phyloP scores from a whole-genome alignment of 2,329 filamentous ascomycete genomes.

The Cryphonectria radicalis region DNA sequence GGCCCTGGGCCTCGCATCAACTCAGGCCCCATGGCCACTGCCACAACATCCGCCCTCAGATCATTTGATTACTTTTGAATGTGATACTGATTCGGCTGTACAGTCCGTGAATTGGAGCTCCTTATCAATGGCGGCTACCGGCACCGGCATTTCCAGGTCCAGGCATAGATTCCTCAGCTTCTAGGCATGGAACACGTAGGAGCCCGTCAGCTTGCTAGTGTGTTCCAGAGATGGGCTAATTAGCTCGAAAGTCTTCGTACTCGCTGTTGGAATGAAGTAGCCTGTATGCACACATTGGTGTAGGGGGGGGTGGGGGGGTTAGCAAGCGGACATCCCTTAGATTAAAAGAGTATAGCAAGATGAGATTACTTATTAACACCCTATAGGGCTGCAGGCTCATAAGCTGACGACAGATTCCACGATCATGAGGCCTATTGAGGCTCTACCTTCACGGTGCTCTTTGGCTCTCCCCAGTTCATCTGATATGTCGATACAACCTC shows the following conservation, averaged over 20 bases:
- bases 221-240: neutral
- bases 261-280: neutral
- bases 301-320: too few relatives aligned
- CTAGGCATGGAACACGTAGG: neutral
- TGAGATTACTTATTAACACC: neutral
- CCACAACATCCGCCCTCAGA: too few relatives aligned
- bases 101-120: too few relatives aligned
- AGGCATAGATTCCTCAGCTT: neutral
- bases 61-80: too few relatives aligned
- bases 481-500: neutral
- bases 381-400: neutral
- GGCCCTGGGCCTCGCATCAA: too few relatives aligned
- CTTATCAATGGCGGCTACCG: too few relatives aligned
- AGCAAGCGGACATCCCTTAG: neutral
- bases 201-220: neutral
- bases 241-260: neutral
- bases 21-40: too few relatives aligned
- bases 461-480: neutral
- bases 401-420: neutral
- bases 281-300: neutral
- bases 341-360: neutral
- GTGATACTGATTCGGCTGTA: too few relatives aligned
- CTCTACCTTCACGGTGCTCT: neutral
- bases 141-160: too few relatives aligned
- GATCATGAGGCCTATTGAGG: neutral